Conservation (phyloP, 2,329 filamentous ascomycete genomes). For the Alternaria burnsii region DNA sequence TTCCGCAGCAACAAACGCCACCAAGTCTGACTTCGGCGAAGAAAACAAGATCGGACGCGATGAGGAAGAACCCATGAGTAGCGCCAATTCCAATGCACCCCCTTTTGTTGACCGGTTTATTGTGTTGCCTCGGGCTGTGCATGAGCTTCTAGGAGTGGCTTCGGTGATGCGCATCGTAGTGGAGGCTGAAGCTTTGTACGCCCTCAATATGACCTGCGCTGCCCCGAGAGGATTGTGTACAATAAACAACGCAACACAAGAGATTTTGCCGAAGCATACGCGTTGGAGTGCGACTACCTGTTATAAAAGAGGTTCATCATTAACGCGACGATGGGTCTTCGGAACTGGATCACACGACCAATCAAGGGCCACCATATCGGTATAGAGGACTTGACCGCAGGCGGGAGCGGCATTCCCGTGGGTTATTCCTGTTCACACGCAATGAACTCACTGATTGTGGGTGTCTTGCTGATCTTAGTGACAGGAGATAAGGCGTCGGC, state of each 20-base stretch:
- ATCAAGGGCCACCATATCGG: conserved; percentile 42
- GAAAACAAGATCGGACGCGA: conserved; percentile 6
- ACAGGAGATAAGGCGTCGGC: conserved; percentile 36
- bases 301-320: background rate
- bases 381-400: conserved; percentile 42
- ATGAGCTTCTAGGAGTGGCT: conserved; percentile 3
- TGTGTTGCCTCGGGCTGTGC: conserved; percentile 15
- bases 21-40: conserved; percentile 15
- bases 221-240: conserved; percentile 10
- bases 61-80: background rate
- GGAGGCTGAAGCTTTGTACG: conserved; percentile 30
- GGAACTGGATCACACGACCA: conserved; percentile 43
- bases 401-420: conserved; percentile 45
- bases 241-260: conserved; percentile 8
- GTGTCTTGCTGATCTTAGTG: background rate
- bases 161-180: conserved; percentile 4
- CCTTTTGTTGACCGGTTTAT: conserved; percentile 27
- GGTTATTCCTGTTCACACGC: background rate
- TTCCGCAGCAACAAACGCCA: conserved; percentile 13
- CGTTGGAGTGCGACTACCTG: background rate
- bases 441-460: background rate
- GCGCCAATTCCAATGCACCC: conserved; percentile 3
- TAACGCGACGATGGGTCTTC: conserved; percentile 34
- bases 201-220: conserved; percentile 22
- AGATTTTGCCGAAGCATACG: background rate